Evolutionary conservation across 345 rosid genomes (phyloP).

Genomic region (Psidium guajava): DNA sequence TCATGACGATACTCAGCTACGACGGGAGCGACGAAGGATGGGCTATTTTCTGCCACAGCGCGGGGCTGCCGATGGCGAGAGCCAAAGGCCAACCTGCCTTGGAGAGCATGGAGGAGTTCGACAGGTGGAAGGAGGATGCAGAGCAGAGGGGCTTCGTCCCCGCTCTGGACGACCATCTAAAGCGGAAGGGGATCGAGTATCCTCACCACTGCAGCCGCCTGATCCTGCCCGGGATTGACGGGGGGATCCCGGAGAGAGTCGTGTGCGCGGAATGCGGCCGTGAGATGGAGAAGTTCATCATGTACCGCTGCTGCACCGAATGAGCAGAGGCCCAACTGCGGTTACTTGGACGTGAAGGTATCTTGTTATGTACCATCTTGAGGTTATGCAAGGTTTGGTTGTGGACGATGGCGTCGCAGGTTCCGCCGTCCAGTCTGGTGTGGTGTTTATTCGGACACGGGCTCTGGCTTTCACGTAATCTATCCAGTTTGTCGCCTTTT

Average conservation of each 20-base stretch:
- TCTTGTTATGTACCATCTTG: neutral
- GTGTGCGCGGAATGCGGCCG: slow-evolving; percentile 21
- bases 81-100: slow-evolving; percentile 5
- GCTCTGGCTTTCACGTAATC: neutral
- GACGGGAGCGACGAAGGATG: slow-evolving; percentile 22
- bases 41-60: slow-evolving; percentile 14
- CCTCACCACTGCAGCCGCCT: slow-evolving; percentile 21
- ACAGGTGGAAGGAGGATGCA: neutral
- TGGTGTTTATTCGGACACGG: neutral
- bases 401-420: neutral
- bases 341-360: neutral
- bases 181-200: neutral
- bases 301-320: slow-evolving; percentile 27
- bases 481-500: neutral
- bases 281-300: slow-evolving; percentile 25
- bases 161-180: neutral
- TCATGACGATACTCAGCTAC: slow-evolving; percentile 20
- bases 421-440: neutral
- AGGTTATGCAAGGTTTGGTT: neutral
- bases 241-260: slow-evolving; percentile 16
- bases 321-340: neutral
- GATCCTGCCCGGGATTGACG: slow-evolving; percentile 14
- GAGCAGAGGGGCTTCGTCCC: neutral
- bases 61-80: neutral
- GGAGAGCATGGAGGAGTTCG: neutral